Evolutionary conservation across 805 yeast species (phyloP), one percentile per base, ranked within the genome.

Genomic region (Ogataea ganodermae): DNA sequence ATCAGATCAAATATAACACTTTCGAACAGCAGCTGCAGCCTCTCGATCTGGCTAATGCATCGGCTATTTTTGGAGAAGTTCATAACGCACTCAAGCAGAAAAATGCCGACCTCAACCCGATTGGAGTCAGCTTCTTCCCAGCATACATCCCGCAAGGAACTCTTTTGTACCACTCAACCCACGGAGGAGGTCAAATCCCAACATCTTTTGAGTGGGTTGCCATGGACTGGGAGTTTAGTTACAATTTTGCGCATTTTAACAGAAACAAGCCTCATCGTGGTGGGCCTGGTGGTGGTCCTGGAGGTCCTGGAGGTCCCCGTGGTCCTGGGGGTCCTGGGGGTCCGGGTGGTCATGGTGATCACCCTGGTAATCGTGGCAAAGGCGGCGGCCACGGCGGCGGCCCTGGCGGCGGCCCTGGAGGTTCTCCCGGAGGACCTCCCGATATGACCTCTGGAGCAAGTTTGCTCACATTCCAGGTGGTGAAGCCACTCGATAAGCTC

Each of bases 81-180:
- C 67, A 76, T 43, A 75, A 78, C 32, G 83, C 80, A 1, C 59
- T 79, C 44, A 78, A 76, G 52, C 79, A 78, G 50, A 75, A 76
- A 42, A 73, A 73, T 40, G 66, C 79, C 12, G 79, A 79, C 59
- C 53, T 80, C 23, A 68, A 73, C 42, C 86, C 88, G 0, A 71
- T 74, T 12, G 80, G 86, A 3, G 80, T 82, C 16, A 70, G 79
- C 5, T 79, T 72, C 51, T 71, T 81, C 33, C 85, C 88, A 0
- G 87, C 84, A 1, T 73, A 72, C 45, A 69, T 83, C 20, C 85
- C 86, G 0, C 70, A 76, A 36, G 84, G 84, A 3, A 80, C 86
- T 0, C 55, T 78, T 30, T 56, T 83, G 42, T 83, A 79, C 48
- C 87, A 82, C 60, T 69, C 83, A 0, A 79, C 79, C 3, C 45